phyloP scores from a whole-genome alignment of 306 rosid species.

The Morella rubra region DNA sequence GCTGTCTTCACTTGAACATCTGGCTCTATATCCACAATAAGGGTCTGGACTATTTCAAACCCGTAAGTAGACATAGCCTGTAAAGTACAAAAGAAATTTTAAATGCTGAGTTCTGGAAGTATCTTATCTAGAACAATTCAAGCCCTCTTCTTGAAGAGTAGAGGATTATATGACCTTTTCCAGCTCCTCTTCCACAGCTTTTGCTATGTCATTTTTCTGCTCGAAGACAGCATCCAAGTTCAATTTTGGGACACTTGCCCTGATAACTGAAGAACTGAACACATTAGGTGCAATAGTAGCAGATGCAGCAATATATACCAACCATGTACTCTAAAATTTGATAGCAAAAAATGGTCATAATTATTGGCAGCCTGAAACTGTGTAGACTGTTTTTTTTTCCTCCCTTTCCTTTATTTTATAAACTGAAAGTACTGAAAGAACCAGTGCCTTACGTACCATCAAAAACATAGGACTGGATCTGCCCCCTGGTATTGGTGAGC shows the following conservation, averaged over 20 bases:
- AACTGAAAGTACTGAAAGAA: neutral
- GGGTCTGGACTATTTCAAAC: conserved; percentile 66
- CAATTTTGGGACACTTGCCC: conserved; percentile 68
- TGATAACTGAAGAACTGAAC: conserved; percentile 47
- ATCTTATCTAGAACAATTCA: neutral
- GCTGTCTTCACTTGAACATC: conserved; percentile 65
- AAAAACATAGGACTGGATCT: conserved; percentile 72
- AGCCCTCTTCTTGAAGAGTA: neutral
- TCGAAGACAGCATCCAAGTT: conserved; percentile 66
- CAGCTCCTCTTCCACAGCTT: conserved; percentile 63
- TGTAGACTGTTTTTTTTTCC: neutral
- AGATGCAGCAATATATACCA: conserved; percentile 5
- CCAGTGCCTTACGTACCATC: conserved; percentile 45
- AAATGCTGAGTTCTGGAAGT: neutral
- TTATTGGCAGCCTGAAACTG: neutral
- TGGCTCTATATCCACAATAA: conserved; percentile 64
- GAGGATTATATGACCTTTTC: conserved; percentile 47
- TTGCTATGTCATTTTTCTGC: conserved; percentile 72
- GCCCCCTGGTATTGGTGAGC: conserved; percentile 62
- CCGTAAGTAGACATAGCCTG: conserved; percentile 71
- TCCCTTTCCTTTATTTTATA: neutral
- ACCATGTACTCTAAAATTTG: neutral
- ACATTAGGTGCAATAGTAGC: conserved; percentile 13
- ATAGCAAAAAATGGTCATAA: neutral
- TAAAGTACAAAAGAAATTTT: conserved; percentile 15